Evolutionary conservation across 2,329 filamentous ascomycete genomes (phyloP), one percentile per base, ranked within the genome.

Genomic region (Nannizziopsis arthrosporioides): DNA sequence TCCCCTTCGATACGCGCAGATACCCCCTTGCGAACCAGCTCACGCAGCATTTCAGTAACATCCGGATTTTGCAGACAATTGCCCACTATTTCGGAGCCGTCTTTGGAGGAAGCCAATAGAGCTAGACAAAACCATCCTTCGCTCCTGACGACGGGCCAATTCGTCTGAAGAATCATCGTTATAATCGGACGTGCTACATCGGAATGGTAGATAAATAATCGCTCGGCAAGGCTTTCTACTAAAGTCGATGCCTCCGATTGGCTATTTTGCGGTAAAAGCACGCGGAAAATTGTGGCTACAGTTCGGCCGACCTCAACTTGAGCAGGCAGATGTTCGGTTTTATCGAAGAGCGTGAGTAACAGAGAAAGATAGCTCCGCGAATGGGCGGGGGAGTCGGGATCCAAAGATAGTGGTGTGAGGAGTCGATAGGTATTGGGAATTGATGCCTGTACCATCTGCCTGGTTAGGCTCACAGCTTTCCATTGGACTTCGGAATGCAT

Each of bases 111-210:
- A 8, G 67, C 67, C 63, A 73, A 70, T 39, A 74, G 51, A 3
- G 69, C 70, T 22, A 74, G 56, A 11, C 69, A 68, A 56, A 73
- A 73, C 64, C 70, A 71, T 1, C 69, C 71, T 55, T 74, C 71
- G 42, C 68, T 70, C 17, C 68, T 62, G 40, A 73, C 64, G 31
- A 73, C 66, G 15, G 69, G 68, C 66, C 70, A 73, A 49, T 70
- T 66, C 4, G 66, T 63, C 49, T 73, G 69, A 2, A 61, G 62
- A 17, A 70, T 57, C 67, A 73, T 71, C 19, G 63, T 61, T 40
- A 62, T 65, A 31, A 72, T 49, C 11, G 70, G 68, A 18, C 60
- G 58, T 3, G 66, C 61, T 48, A 71, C 53, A 14, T 59, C 59
- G 34, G 58, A 43, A 37, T 69, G 65, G 9, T 65, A 50, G 19